A percentile compares a stretch with the other conserved stretches of the same genome.
Evolutionary conservation across 176 grass and related monocot species (phyloP).

Genomic region (Raddia guianensis): DNA sequence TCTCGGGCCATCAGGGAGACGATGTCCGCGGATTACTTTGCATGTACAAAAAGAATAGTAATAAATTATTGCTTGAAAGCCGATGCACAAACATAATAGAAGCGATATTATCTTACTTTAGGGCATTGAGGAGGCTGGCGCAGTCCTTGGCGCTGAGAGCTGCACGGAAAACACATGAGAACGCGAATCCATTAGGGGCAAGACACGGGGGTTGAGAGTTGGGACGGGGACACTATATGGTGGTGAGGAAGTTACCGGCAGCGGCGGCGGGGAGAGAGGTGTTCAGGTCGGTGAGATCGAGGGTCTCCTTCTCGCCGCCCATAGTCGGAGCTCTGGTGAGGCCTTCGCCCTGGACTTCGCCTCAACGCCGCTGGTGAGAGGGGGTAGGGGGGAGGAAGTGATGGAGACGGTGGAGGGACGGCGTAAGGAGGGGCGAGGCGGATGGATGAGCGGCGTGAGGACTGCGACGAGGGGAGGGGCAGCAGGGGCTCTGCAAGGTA

Average conservation of each 20-base stretch:
- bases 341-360: conserved; percentile 20
- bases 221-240: not conserved
- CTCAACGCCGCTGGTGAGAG: conserved; percentile 39
- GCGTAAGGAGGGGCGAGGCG: too few species aligned
- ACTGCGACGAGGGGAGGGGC: too few species aligned
- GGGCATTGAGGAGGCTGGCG: conserved; percentile 64
- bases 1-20: too few species aligned
- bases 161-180: conserved; percentile 25
- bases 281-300: conserved; percentile 68
- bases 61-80: too few species aligned
- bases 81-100: too few species aligned
- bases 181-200: conserved; percentile 23
- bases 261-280: conserved; percentile 48
- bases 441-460: too few species aligned
- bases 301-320: conserved; percentile 56
- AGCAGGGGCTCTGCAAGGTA: too few species aligned
- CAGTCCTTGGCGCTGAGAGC: conserved; percentile 69
- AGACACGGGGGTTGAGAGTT: not conserved
- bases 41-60: too few species aligned
- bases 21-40: too few species aligned
- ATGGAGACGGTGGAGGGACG: too few species aligned
- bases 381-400: too few species aligned
- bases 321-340: conserved; percentile 38
- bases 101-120: too few species aligned
- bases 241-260: conserved; percentile 34